These are phyloP conservation scores for Violaceomyces palustris DNA, from an alignment of 1,284 basidiomycete species.

Conservation along the genomic window DNA sequence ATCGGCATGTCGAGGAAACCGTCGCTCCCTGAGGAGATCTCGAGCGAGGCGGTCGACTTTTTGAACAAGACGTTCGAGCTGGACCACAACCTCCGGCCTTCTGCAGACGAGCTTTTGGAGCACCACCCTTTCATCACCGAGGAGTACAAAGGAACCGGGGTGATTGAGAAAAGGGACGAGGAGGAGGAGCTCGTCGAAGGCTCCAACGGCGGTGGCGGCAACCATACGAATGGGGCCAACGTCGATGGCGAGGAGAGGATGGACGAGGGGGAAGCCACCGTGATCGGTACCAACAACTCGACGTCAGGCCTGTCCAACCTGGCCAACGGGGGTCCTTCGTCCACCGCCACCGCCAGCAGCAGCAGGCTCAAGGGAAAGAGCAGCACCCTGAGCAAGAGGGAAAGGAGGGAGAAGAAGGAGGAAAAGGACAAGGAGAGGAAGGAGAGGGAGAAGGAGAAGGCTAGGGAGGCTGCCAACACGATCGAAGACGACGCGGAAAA, in stretches of 20 bases:
- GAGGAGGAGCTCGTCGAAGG: neutral
- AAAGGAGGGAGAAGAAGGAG: slow-evolving; percentile 10
- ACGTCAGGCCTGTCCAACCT: no score
- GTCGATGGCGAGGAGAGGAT: neutral
- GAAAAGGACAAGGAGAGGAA: slow-evolving; percentile 5
- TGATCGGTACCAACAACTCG: no score
- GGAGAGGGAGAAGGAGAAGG: slow-evolving; percentile 8
- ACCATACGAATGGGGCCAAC: neutral
- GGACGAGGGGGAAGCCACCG: no score
- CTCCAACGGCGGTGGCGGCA: neutral
- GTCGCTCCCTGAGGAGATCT: slow-evolving; percentile 44
- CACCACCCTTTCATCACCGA: slow-evolving; percentile 45
- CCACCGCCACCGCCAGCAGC: neutral
- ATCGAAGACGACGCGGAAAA: neutral
- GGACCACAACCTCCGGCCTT: slow-evolving; percentile 39
- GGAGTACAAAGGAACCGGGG: slow-evolving; percentile 2
- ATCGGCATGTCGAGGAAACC: slow-evolving; percentile 43
- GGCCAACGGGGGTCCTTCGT: no score
- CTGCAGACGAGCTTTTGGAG: slow-evolving; percentile 37
- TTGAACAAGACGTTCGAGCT: slow-evolving; percentile 44
- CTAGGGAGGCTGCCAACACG: neutral
- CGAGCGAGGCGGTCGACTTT: slow-evolving; percentile 37
- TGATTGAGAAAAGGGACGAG: neutral
- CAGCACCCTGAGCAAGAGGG: neutral
- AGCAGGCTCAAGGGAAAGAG: slow-evolving; percentile 1